Base-by-base conservation (phyloP, 352 stramenopile genomes). In the Phytophthora uliginosa region DNA sequence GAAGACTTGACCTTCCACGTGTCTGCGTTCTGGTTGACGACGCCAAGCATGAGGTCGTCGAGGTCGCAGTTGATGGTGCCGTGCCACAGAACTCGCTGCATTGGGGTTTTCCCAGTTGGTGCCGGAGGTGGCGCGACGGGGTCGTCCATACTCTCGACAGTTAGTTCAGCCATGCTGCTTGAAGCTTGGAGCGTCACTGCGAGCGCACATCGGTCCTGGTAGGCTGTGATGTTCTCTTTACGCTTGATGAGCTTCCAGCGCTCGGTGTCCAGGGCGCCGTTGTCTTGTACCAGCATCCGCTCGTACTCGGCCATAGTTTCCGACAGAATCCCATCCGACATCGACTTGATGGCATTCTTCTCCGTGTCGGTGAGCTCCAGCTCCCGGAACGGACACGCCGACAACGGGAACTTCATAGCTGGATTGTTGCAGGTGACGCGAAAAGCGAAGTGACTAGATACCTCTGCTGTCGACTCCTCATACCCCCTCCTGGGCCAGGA, bases 161-260 rank as follows among this genome's bases (percentile, higher is more conserved):
- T 63, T 2, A 66, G 69, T 45, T 83, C 80, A 9, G 31, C 36
- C 0, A 56, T 73, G 58, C 76, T 80, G 52, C 10, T 72, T 4
- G 65, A 76, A 31, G 64, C 58, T 63, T 76, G 73, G 24, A 78
- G 56, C 17, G 69, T 70, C n/a, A 81, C 73, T 1, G 73, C 76
- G 2, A 81, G 69, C 13, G 73, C 73, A 31, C 73, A 81, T 20
- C 68, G 79, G 13, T 88, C 74, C 42, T 89, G 77, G 59, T 82
- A 91, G 0, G 83, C 77, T 2, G 74, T 71, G 7, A 91, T 66
- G 58, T 82, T 84, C 40, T 89, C 81, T 22, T 81, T 82, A 0
- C 70, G 73, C 59, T 85, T 86, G 61, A 91, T 67, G 17, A 75
- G 58, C 54, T 89, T 88, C 81, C 83, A 91, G 2, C 74, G 63